These are phyloP conservation scores for Pseudopyrenochaeta lycopersici DNA, from an alignment of 2,329 filamentous ascomycete species.

Conservation along the genomic window DNA sequence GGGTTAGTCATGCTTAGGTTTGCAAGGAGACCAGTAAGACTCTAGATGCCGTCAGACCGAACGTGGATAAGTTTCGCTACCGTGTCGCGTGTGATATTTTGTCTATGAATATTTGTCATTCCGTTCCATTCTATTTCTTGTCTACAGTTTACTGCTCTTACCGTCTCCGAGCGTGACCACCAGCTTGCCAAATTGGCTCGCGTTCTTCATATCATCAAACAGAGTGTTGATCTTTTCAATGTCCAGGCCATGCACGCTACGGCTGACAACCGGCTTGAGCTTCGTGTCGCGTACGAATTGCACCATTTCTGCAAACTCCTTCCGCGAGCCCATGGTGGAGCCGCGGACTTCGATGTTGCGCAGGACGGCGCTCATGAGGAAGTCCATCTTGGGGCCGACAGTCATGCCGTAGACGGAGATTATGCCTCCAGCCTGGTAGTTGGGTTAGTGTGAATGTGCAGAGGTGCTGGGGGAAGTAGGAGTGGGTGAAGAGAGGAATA, in stretches of 20 bases:
- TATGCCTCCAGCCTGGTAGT: conserved; percentile 72
- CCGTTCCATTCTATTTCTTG: background rate
- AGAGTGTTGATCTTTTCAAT: conserved; percentile 80
- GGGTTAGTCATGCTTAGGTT: no score
- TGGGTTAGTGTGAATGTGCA: background rate
- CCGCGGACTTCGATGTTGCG: conserved; percentile 89
- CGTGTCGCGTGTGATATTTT: no score
- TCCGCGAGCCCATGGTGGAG: conserved; percentile 88
- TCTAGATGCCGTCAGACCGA: no score
- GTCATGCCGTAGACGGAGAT: conserved; percentile 94
- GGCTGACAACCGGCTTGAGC: conserved; percentile 80
- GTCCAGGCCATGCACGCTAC: conserved; percentile 75
- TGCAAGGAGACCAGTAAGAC: no score
- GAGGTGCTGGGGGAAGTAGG: no score
- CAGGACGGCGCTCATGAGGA: conserved; percentile 82
- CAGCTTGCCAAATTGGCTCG: conserved; percentile 90
- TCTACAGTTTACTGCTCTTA: conserved; percentile 44
- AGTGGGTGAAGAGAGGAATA: background rate
- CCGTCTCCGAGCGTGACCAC: conserved; percentile 65
- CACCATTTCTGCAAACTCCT: conserved; percentile 92
- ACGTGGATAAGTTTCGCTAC: no score
- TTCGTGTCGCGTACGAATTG: conserved; percentile 77
- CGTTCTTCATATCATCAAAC: conserved; percentile 88
- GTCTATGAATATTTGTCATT: no score
- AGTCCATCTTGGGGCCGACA: conserved; percentile 82